Evolutionary conservation across 768 basidiomycete genomes (phyloP), one percentile per base, ranked within the genome.

Genomic region (Rhodotorula graminis): DNA sequence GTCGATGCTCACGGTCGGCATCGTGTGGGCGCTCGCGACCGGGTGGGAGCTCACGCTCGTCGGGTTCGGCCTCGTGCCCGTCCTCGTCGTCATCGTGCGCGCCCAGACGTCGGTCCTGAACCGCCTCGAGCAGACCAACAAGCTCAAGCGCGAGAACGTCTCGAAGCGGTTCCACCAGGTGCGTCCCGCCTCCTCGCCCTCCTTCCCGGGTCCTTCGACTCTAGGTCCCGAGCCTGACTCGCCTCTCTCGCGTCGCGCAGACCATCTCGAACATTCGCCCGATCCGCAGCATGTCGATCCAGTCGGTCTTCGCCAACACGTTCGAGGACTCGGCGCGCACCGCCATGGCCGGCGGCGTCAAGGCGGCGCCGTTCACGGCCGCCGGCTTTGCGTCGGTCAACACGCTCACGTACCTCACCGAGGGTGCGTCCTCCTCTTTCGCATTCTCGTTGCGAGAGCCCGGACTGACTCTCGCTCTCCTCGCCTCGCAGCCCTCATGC

Each of bases 41-140:
- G 92, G 92, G 0, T 99, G 95, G 96, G 88, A 96, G 82, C 83
- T 98, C 76, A 95, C 93, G 0, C 85, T 98, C 27, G 91, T 90
- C 5, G 94, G 93, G 0, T 81, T 97, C 42, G 92, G 89, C 3
- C 86, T 97, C 58, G 91, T 87, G 0, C 94, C 93, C 0, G 85
- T 94, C 19, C 95, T 96, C 78, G 88, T 87, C 5, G 81, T 85
- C 18, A 84, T 86, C 18, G 91, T 93, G 86, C 85, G 87, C 11
- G 76, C 89, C 25, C 92, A 94, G 82, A 87, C 89, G 2, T 82
- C 84, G n/a, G 80, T 93, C 61, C 86, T 90, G 0, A 86, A 87
- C 7, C 84, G 85, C 64, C 88, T 87, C 76, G 92, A 96, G 82
- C 78, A 87, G 31, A 79, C 85, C 74, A 96, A 93, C 82, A 96